phyloP scores from a whole-genome alignment of 257 asterid species.

The Perilla frutescens region DNA sequence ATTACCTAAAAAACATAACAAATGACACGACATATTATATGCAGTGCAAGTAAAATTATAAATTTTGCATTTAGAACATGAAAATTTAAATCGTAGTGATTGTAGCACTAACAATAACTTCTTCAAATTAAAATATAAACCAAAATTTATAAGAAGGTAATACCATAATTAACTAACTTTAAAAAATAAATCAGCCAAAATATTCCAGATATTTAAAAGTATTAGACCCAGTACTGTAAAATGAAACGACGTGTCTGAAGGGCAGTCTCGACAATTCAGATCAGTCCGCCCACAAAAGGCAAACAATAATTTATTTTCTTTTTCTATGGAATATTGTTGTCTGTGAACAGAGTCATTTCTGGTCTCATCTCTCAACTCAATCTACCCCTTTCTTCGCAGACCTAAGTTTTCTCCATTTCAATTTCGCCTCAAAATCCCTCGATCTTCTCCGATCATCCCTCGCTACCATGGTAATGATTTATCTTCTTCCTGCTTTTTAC shows the following conservation, averaged over 20 bases:
- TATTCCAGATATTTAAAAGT: neutral
- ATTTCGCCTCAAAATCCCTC: conserved; percentile 27
- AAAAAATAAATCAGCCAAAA: no score
- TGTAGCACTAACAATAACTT: no score
- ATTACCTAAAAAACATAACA: no score
- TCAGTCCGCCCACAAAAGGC: neutral
- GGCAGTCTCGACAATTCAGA: conserved; percentile 9
- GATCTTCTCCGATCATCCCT: conserved; percentile 45
- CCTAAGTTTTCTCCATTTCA: conserved; percentile 35
- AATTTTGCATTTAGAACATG: no score
- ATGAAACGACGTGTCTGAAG: conserved; percentile 12
- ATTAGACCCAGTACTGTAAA: no score
- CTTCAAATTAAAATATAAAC: no score
- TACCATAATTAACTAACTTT: no score
- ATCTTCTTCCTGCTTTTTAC: conserved; percentile 4
- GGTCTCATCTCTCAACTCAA: conserved; percentile 34
- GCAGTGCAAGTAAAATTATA: no score
- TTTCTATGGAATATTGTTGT: conserved; percentile 20
- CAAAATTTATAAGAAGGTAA: no score
- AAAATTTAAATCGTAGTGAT: no score
- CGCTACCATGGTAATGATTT: conserved; percentile 44
- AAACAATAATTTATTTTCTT: neutral
- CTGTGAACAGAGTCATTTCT: conserved; percentile 26
- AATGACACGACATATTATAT: no score
- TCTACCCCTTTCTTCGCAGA: conserved; percentile 29